Evolutionary conservation across 1,139 yeast species (phyloP).

Genomic region (Lodderomyces metapsilosis): DNA sequence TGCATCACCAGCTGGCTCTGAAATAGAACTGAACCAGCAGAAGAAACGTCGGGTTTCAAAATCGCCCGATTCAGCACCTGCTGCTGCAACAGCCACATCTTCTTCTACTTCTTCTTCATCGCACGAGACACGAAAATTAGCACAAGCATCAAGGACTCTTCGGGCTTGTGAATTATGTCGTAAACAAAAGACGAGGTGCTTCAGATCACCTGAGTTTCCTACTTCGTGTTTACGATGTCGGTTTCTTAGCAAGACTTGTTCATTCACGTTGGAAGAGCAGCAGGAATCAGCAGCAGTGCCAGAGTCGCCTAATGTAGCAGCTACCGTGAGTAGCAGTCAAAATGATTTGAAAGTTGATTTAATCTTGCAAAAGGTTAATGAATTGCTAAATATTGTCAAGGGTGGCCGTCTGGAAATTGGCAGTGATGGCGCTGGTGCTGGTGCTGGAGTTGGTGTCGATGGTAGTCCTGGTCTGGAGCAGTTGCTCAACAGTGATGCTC

Average conservation of each 20-base stretch:
- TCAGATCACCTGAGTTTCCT: constrained; percentile 45
- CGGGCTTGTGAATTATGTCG: constrained; percentile 62
- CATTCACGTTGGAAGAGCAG: constrained; percentile 36
- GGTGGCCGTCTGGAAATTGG: constrained; percentile 1
- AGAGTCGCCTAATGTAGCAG: neutral
- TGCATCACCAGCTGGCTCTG: neutral
- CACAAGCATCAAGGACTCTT: constrained; percentile 46
- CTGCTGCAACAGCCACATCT: neutral
- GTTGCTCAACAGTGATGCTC: constrained; percentile 21
- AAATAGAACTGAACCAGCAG: neutral
- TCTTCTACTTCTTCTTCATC: constrained; percentile 3
- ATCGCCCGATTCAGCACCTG: constrained; percentile 3
- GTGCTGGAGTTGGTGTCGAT: neutral
- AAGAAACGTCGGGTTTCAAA: constrained; percentile 9
- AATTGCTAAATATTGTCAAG: constrained; percentile 27
- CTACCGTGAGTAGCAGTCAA: neutral
- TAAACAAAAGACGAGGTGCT: constrained; percentile 62
- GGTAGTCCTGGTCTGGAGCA: neutral
- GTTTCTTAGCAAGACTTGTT: constrained; percentile 50
- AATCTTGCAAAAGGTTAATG: constrained; percentile 34
- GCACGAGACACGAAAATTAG: constrained; percentile 19
- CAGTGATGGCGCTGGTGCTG: neutral
- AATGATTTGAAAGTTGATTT: constrained; percentile 21
- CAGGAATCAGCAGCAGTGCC: neutral
- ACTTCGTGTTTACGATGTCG: constrained; percentile 56